Conservation (phyloP, 805 yeast genomes). For the Candida stauntonica region DNA sequence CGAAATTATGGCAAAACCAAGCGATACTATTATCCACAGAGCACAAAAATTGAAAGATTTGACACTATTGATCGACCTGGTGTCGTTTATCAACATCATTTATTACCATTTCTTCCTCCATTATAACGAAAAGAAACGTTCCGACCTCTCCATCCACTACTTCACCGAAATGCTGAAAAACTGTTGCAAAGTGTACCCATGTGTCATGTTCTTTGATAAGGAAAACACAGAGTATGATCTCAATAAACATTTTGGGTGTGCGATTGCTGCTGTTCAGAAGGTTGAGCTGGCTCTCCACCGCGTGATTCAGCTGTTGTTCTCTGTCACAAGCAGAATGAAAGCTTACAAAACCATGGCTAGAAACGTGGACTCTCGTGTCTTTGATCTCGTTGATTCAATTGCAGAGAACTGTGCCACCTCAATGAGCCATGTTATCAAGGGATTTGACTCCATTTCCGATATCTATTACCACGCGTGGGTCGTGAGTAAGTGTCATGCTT, state of each 20-base stretch:
- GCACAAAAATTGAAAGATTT: constrained; percentile 12
- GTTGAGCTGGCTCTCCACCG: constrained; percentile 22
- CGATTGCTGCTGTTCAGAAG: constrained; percentile 18
- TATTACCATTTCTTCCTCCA: constrained; percentile 23
- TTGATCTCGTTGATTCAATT: constrained; percentile 14
- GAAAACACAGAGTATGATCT: constrained; percentile 15
- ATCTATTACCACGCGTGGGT: constrained; percentile 27
- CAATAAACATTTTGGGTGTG: constrained; percentile 21
- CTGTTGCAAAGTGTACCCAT: constrained; percentile 8
- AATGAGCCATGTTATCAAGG: constrained; percentile 9
- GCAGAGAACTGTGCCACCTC: constrained; percentile 2
- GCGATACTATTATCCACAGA: constrained; percentile 18
- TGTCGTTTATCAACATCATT: constrained; percentile 18
- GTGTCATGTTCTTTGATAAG: constrained; percentile 17
- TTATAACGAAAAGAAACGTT: constrained; percentile 15
- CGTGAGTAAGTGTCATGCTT: constrained; percentile 20
- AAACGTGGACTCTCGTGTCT: constrained; percentile 1
- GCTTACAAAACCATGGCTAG: constrained; percentile 15
- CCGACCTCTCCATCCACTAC: constrained; percentile 14
- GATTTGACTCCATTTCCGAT: constrained; percentile 15
- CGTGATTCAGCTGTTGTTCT: constrained; percentile 18
- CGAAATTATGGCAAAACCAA: constrained; percentile 17
- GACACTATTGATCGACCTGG: constrained; percentile 9
- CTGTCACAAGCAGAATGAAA: constrained; percentile 17
- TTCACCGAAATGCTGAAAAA: constrained; percentile 7